Percentiles rank a stretch among this genome's conserved stretches.
Conservation (phyloP, 345 rosid species). For the Salix exigua region DNA sequence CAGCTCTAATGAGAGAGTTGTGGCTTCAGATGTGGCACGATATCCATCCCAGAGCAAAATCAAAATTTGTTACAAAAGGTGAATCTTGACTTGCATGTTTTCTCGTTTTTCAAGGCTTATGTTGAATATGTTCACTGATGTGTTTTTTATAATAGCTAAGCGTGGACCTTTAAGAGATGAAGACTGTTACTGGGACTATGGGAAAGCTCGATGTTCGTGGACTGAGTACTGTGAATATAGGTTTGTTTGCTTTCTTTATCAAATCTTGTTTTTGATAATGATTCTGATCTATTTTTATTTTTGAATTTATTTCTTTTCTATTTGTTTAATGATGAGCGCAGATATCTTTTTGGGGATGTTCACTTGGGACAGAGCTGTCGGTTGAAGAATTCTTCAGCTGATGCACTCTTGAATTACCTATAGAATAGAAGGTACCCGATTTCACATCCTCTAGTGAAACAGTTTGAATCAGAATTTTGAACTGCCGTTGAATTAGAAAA, state of each 20-base stretch:
- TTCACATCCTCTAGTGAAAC: background rate
- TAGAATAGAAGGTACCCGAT: constrained; percentile 40
- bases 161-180: constrained; percentile 90
- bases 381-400: constrained; percentile 67
- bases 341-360: constrained; percentile 88
- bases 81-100: constrained; percentile 1
- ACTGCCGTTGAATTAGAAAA: background rate
- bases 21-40: constrained; percentile 99
- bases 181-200: constrained; percentile 98
- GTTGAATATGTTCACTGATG: constrained; percentile 13
- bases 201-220: constrained; percentile 96
- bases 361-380: constrained; percentile 99
- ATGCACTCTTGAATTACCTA: constrained; percentile 60
- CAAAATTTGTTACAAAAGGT: constrained; percentile 91
- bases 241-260: constrained; percentile 28
- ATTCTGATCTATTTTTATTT: background rate
- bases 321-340: constrained; percentile 26
- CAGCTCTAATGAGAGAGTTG: constrained; percentile 89
- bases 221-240: constrained; percentile 93
- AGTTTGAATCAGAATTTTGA: background rate
- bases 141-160: constrained; percentile 46
- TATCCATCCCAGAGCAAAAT: constrained; percentile 55
- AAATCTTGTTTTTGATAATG: background rate
- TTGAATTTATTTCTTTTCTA: background rate
- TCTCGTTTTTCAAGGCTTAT: background rate